These are phyloP conservation scores for Aspergillus aculeatinus DNA, from an alignment of 2,329 filamentous ascomycete genomes.

Conservation along the genomic window DNA sequence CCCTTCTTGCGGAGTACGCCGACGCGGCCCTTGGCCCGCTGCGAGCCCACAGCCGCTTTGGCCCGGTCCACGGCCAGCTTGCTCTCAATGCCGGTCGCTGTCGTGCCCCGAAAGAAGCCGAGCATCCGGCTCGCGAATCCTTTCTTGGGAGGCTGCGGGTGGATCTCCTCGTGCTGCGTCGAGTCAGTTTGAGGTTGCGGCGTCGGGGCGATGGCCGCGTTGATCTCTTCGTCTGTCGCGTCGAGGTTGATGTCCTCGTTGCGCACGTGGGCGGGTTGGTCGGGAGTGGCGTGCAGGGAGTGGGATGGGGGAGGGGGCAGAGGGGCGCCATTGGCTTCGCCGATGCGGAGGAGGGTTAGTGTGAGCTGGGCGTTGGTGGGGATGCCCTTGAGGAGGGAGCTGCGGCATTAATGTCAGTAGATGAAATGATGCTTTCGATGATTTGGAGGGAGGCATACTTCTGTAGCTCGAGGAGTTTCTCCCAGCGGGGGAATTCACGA, in stretches of 20 bases:
- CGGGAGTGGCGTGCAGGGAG: slow-evolving; percentile 46
- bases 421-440: not conserved
- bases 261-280: slow-evolving; percentile 53
- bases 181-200: slow-evolving; percentile 35
- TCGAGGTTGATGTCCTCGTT: slow-evolving; percentile 58
- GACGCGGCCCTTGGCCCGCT: slow-evolving; percentile 65
- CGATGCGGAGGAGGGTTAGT: slow-evolving; percentile 75
- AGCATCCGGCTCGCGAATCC: slow-evolving; percentile 54
- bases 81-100: slow-evolving; percentile 71
- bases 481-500: slow-evolving; percentile 65
- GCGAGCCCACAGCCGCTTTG: slow-evolving; percentile 61
- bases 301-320: slow-evolving; percentile 61
- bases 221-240: slow-evolving; percentile 65
- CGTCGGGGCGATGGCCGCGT: slow-evolving; percentile 59
- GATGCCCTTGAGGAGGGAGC: slow-evolving; percentile 72
- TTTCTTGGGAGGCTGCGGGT: slow-evolving; percentile 20
- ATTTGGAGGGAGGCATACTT: slow-evolving; percentile 44
- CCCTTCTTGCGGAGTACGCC: slow-evolving; percentile 62
- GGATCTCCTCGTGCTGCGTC: not conserved
- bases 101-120: slow-evolving; percentile 65
- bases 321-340: slow-evolving; percentile 77
- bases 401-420: slow-evolving; percentile 26
- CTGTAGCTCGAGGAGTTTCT: slow-evolving; percentile 69
- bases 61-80: slow-evolving; percentile 69
- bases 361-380: slow-evolving; percentile 85